phyloP scores from a whole-genome alignment of 176 grass and related monocot species.

The Hordeum vulgare region DNA sequence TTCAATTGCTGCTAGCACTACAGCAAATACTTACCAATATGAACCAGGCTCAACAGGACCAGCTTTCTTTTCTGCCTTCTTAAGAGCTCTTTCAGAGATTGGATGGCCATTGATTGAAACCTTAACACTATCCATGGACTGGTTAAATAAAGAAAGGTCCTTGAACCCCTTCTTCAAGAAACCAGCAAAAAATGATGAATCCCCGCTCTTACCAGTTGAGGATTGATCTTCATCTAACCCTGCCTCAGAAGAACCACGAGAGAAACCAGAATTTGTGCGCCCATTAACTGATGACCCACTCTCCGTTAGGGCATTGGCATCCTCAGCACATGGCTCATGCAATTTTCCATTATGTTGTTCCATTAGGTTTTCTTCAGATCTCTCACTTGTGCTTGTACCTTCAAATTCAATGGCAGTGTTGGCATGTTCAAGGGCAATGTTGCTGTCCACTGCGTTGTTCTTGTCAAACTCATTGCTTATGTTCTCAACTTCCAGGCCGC shows the following conservation, averaged over 20 bases:
- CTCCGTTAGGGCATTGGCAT: conserved; percentile 33
- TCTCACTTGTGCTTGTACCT: conserved; percentile 25
- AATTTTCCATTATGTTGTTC: conserved; percentile 21
- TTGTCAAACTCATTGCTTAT: not conserved
- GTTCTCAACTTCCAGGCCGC: not conserved
- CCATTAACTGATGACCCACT: conserved; percentile 56
- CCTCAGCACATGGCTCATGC: conserved; percentile 26
- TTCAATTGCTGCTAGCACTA: not conserved
- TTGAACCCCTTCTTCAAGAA: conserved; percentile 72
- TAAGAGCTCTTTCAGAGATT: conserved; percentile 82
- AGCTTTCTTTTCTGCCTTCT: conserved; percentile 91
- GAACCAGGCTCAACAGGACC: conserved; percentile 76
- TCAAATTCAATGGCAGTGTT: conserved; percentile 22
- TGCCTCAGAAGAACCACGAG: conserved; percentile 50
- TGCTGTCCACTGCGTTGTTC: conserved; percentile 21
- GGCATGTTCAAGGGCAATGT: conserved; percentile 7
- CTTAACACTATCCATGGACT: conserved; percentile 48
- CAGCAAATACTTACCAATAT: conserved; percentile 67
- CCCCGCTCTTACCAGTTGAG: conserved; percentile 49
- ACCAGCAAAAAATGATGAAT: conserved; percentile 82
- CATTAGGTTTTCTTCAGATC: conserved; percentile 16
- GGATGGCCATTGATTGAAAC: conserved; percentile 87
- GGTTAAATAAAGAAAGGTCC: conserved; percentile 64
- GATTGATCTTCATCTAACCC: conserved; percentile 66
- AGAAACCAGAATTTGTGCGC: conserved; percentile 61